Evolutionary conservation across 352 stramenopile genomes (phyloP).

Genomic region (Pythium phragmitis): DNA sequence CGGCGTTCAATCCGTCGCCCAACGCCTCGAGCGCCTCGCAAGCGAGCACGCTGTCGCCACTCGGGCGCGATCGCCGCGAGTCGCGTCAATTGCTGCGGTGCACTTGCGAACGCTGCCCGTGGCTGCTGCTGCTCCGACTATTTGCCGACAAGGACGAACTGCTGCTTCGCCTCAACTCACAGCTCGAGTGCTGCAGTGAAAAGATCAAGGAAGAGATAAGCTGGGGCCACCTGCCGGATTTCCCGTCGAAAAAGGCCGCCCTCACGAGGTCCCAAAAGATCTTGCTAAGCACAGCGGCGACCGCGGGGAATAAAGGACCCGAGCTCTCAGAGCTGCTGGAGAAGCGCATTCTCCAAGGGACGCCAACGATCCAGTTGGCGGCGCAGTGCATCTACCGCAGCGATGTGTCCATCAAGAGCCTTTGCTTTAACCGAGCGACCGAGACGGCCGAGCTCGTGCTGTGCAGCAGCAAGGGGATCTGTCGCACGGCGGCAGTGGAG

Average conservation of each 20-base stretch:
- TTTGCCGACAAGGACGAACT: conserved; percentile 75
- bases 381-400: conserved; percentile 68
- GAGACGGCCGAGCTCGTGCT: conserved; percentile 62
- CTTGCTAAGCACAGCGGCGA: conserved; percentile 42
- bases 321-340: conserved; percentile 64
- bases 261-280: conserved; percentile 72
- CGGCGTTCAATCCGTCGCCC: background rate
- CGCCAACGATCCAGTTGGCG: conserved; percentile 42
- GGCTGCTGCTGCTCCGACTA: conserved; percentile 68
- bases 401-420: conserved; percentile 81
- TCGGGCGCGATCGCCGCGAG: conserved; percentile 27
- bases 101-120: conserved; percentile 67
- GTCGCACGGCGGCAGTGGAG: conserved; percentile 56
- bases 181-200: conserved; percentile 68
- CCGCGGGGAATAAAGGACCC: conserved; percentile 27
- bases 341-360: conserved; percentile 43
- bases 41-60: conserved; percentile 24
- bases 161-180: conserved; percentile 62
- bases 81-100: conserved; percentile 62
- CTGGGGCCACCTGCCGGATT: conserved; percentile 69
- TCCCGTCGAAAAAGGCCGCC: conserved; percentile 53
- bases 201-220: conserved; percentile 76
- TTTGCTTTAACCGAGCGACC: conserved; percentile 74
- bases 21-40: background rate
- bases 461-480: conserved; percentile 77